Evolutionary conservation across 2,329 filamentous ascomycete species (phyloP).

Genomic region (Truncatella angustata): DNA sequence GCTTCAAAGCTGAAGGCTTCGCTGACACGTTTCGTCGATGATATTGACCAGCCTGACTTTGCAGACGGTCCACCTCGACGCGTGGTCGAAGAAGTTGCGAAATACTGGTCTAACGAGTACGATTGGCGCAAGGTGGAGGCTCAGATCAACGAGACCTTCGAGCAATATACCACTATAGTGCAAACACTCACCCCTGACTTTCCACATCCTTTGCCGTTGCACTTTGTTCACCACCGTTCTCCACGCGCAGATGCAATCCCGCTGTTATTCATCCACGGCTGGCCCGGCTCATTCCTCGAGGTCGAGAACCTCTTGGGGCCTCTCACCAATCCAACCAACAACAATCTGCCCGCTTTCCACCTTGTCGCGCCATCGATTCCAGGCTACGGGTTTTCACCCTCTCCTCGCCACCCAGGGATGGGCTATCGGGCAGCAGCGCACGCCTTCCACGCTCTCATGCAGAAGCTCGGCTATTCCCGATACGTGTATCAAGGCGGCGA

Average conservation of each 20-base stretch:
- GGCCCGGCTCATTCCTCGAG: slow-evolving; percentile 41
- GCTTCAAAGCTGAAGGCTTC: slow-evolving; percentile 5
- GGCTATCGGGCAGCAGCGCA: slow-evolving; percentile 26
- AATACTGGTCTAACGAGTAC: slow-evolving; percentile 6
- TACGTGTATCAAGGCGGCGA: slow-evolving; percentile 33
- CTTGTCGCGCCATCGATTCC: slow-evolving; percentile 44
- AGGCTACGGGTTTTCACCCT: slow-evolving; percentile 41
- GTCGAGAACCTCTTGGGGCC: slow-evolving; percentile 31
- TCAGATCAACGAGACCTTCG: slow-evolving; percentile 5
- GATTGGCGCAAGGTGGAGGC: slow-evolving; percentile 11
- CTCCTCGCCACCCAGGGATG: slow-evolving; percentile 29
- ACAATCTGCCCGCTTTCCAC: slow-evolving; percentile 38
- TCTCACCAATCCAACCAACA: slow-evolving; percentile 25
- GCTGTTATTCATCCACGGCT: slow-evolving; percentile 40
- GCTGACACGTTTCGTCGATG: slow-evolving; percentile 1
- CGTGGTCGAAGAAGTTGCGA: slow-evolving; percentile 2
- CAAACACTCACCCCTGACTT: not conserved
- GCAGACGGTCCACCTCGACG: slow-evolving; percentile 4
- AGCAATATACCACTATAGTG: slow-evolving; percentile 6
- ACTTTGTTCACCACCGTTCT: slow-evolving; percentile 29
- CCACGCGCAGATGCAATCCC: slow-evolving; percentile 31
- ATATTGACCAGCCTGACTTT: slow-evolving; percentile 2
- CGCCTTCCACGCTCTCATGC: slow-evolving; percentile 35
- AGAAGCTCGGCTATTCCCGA: slow-evolving; percentile 33
- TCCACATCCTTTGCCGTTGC: slow-evolving; percentile 12